Conservation (phyloP, 208 protist genomes). For the Leishmania braziliensis region DNA sequence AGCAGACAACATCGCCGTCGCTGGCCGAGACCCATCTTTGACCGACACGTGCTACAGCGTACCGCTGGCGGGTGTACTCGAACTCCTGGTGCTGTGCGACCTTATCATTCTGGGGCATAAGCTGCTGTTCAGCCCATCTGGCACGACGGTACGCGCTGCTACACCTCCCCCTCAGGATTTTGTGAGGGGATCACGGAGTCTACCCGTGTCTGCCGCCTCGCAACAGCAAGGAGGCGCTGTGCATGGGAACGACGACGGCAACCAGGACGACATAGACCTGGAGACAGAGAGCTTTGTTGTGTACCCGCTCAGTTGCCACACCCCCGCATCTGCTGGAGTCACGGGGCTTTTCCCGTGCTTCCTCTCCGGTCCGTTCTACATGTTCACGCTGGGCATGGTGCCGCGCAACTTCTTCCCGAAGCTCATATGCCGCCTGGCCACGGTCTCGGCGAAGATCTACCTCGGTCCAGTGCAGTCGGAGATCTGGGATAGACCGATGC, state of each 20-base stretch:
- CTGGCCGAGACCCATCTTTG: not conserved
- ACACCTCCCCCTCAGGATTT: not conserved
- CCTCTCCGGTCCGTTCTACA: slow-evolving; percentile 80
- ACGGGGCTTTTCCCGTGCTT: slow-evolving; percentile 56
- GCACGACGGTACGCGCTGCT: not conserved
- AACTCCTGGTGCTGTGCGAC: slow-evolving; percentile 31
- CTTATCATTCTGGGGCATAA: slow-evolving; percentile 34
- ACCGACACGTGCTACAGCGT: slow-evolving; percentile 15
- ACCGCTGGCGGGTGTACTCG: slow-evolving; percentile 23
- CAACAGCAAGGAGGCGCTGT: too few species aligned
- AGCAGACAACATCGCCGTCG: not conserved
- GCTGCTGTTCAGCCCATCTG: slow-evolving; percentile 19
- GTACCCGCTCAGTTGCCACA: slow-evolving; percentile 57
- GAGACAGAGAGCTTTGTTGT: slow-evolving; percentile 60
- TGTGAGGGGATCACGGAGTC: not conserved
- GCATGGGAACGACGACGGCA: not conserved
- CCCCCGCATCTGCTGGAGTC: slow-evolving; percentile 52
- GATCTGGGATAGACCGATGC: slow-evolving; percentile 12
- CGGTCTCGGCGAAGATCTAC: slow-evolving; percentile 52
- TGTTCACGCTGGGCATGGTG: slow-evolving; percentile 76
- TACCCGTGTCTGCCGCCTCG: not conserved
- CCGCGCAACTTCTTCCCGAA: slow-evolving; percentile 80
- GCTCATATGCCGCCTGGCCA: slow-evolving; percentile 58
- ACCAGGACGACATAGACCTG: slow-evolving; percentile 1
- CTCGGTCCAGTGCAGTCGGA: slow-evolving; percentile 45